Conservation (phyloP, 305 asterid species). For the Fraxinus angustifolia region DNA sequence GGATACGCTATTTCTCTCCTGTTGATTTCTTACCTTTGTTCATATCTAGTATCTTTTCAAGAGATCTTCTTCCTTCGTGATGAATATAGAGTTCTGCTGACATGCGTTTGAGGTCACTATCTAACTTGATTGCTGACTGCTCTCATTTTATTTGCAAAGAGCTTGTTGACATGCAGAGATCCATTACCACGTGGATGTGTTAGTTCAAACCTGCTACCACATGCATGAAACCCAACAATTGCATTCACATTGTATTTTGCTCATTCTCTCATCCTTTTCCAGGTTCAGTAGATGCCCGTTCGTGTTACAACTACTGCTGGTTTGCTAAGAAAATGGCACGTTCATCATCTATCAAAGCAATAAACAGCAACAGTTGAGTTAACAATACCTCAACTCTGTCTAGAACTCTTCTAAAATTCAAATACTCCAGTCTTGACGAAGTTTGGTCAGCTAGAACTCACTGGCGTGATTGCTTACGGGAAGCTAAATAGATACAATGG, state of each 20-base stretch:
- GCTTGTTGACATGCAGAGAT: background rate
- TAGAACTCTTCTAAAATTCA: slow-evolving; percentile 18
- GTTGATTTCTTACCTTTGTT: background rate
- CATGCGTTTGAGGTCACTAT: background rate
- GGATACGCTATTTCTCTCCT: background rate
- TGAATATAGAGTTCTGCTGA: background rate
- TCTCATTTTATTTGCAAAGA: background rate
- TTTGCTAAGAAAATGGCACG: slow-evolving; percentile 23
- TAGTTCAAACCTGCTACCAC: background rate
- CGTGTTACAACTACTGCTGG: slow-evolving; percentile 23
- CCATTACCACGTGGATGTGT: background rate
- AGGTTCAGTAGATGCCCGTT: slow-evolving; percentile 26
- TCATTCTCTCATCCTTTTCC: slow-evolving; percentile 17
- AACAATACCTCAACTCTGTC: slow-evolving; percentile 20
- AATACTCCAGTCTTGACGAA: slow-evolving; percentile 16
- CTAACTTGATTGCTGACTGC: background rate
- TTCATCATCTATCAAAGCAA: slow-evolving; percentile 23
- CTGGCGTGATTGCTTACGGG: slow-evolving; percentile 32
- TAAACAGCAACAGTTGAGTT: slow-evolving; percentile 20
- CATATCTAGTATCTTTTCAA: background rate
- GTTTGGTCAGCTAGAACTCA: slow-evolving; percentile 29
- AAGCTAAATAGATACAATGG: slow-evolving; percentile 44
- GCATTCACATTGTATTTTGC: slow-evolving; percentile 6
- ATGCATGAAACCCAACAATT: slow-evolving; percentile 1
- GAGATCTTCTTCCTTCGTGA: background rate